Evolutionary conservation across 306 rosid genomes (phyloP).

Genomic region (Corylus americana): DNA sequence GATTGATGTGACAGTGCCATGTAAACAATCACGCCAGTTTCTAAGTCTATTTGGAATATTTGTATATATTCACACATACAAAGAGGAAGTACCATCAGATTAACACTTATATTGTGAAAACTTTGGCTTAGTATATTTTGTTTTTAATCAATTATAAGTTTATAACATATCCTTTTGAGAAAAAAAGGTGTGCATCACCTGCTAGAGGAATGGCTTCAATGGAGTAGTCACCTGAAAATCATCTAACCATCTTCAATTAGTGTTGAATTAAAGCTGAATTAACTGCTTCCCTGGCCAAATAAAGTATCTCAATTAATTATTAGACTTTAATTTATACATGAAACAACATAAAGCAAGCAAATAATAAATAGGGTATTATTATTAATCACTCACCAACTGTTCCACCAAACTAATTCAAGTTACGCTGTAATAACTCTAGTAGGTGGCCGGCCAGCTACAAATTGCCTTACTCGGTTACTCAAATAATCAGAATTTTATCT

Average conservation of each 20-base stretch:
- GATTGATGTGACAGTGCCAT: no score
- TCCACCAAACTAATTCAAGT: neutral
- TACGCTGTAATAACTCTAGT: neutral
- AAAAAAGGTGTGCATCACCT: neutral
- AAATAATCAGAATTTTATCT: no score
- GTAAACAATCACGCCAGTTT: no score
- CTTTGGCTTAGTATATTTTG: neutral
- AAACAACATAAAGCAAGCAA: neutral
- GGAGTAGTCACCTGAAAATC: neutral
- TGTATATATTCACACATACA: no score
- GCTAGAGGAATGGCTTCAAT: neutral
- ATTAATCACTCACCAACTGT: neutral
- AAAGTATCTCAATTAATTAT: neutral
- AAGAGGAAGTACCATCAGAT: no score
- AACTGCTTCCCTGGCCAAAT: neutral
- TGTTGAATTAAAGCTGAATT: neutral
- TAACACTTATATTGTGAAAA: no score
- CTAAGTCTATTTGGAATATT: no score
- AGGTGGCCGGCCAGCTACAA: no score
- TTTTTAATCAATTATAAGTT: neutral
- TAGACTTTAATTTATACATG: neutral
- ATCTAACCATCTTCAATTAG: neutral
- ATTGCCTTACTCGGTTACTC: no score
- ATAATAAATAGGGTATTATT: neutral
- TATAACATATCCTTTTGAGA: neutral